Conservation (phyloP, 1,284 basidiomycete species). For the Fistulinella staudtii region DNA sequence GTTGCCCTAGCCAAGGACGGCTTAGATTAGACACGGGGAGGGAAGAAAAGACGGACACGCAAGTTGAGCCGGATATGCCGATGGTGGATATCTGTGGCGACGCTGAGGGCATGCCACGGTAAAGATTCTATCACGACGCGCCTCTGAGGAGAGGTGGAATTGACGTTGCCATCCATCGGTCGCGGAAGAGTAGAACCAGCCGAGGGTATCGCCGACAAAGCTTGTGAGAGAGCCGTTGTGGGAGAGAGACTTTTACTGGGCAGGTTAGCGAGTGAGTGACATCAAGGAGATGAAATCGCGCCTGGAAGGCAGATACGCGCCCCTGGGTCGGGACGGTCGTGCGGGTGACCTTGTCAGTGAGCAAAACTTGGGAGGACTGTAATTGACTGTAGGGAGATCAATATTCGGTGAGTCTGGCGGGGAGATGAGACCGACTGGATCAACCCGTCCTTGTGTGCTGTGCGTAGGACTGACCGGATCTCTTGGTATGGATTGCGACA, state of each 20-base stretch:
- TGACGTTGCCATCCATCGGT: constrained; percentile 38
- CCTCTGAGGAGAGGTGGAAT: constrained; percentile 38
- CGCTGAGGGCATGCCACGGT: not conserved
- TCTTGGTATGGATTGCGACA: constrained; percentile 2
- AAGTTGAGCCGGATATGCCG: constrained; percentile 42
- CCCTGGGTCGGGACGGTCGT: constrained; percentile 29
- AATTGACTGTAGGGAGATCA: constrained; percentile 31
- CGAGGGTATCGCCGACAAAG: constrained; percentile 47
- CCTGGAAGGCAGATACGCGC: constrained; percentile 42
- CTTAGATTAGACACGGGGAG: constrained; percentile 29
- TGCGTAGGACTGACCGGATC: constrained; percentile 16
- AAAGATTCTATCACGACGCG: constrained; percentile 4
- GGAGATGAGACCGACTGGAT: constrained; percentile 24
- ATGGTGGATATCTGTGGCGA: constrained; percentile 50
- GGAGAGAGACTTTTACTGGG: constrained; percentile 34
- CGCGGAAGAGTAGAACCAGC: constrained; percentile 47
- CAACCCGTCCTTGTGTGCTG: constrained; percentile 22
- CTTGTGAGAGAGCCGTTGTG: constrained; percentile 31
- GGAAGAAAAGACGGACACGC: constrained; percentile 41
- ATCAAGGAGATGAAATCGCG: constrained; percentile 20
- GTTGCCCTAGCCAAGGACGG: constrained; percentile 27
- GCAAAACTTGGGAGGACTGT: constrained; percentile 34
- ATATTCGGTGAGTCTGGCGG: not conserved
- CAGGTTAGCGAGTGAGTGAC: not conserved
- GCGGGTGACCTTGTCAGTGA: constrained; percentile 30